Base-by-base conservation (phyloP, 2,329 filamentous ascomycete genomes). In the Albifimbria verrucaria region DNA sequence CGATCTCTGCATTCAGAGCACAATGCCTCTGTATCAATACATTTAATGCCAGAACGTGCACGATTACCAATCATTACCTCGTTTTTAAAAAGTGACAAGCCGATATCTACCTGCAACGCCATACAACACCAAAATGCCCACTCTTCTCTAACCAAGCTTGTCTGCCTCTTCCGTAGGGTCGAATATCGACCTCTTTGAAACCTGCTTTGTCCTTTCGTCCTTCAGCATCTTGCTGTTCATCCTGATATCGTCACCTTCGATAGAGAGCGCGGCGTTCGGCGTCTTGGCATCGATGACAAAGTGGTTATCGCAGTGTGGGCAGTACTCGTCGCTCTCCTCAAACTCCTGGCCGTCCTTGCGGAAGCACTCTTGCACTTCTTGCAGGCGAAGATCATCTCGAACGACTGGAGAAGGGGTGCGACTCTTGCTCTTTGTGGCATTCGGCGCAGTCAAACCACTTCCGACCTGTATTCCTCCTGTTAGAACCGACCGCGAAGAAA, bases 381-480 rank as follows among this genome's bases (percentile, higher is more conserved):
- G 83, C 94, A 99, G 50, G 90, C 91, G 67, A 99, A 97, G 36
- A 79, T 83, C 91, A 99, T 96, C 67, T 99, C 94, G 62, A 87
- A 80, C 59, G 79, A 80, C 73, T 96, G 89, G 51, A 83, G 74
- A 21, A 99, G 85, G 36, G 74, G 71, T 97, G 94, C 56, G 78
- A 74, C 72, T 95, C 88, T 56, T 84, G 78, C 70, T 99, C 94
- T 51, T 77, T 76, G 75, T 99, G 94, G 76, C 94, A 99, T 70
- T 97, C 89, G 59, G 90, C 89, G 74, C 94, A 99, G 78, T 99
- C 94, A 76, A 97, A 99, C 95, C 95, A 99, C 79, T 96, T 97
- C 56, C 85, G 83, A 78, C 90, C 90, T 93, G 64, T 32, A 25
- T 25, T 43, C 4, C 43, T 41, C 48, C 4, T 20, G 43, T 54